phyloP scores from a whole-genome alignment of 805 yeast genomes.

The Lachancea sp. region DNA sequence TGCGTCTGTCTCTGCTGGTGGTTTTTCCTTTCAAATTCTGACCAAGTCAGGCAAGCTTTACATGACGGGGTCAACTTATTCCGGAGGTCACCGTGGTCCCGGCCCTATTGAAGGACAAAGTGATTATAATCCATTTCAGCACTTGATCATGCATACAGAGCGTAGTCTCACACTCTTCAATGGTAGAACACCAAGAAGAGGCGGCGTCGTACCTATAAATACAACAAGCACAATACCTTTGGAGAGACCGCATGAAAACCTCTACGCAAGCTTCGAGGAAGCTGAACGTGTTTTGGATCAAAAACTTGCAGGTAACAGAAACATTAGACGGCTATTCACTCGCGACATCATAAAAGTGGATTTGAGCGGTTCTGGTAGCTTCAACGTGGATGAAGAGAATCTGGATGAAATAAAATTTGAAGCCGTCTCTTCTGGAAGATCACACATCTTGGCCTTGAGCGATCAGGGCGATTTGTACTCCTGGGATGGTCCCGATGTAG shows the following conservation, averaged over 20 bases:
- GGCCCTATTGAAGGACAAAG: slow-evolving; percentile 33
- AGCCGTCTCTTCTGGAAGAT: slow-evolving; percentile 55
- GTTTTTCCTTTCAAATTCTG: slow-evolving; percentile 55
- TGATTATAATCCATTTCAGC: slow-evolving; percentile 33
- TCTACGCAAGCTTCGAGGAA: slow-evolving; percentile 22
- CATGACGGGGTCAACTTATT: slow-evolving; percentile 44
- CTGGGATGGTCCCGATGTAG: slow-evolving; percentile 49
- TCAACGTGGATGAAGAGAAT: slow-evolving; percentile 13
- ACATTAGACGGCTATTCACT: slow-evolving; percentile 27
- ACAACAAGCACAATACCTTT: slow-evolving; percentile 18
- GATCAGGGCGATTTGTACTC: slow-evolving; percentile 43
- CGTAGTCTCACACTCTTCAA: slow-evolving; percentile 13
- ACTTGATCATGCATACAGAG: slow-evolving; percentile 22
- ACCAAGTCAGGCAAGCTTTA: slow-evolving; percentile 51
- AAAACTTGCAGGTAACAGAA: slow-evolving; percentile 22
- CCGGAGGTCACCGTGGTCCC: slow-evolving; percentile 38
- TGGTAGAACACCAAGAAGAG: slow-evolving; percentile 7
- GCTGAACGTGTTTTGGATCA: slow-evolving; percentile 18
- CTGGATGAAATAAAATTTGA: slow-evolving; percentile 33
- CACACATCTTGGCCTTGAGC: slow-evolving; percentile 58
- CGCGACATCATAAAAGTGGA: slow-evolving; percentile 24
- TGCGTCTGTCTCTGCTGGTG: slow-evolving; percentile 48
- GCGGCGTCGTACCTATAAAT: slow-evolving; percentile 16
- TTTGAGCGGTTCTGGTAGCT: slow-evolving; percentile 3
- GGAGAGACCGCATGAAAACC: slow-evolving; percentile 23